Evolutionary conservation across 345 rosid genomes (phyloP), one percentile per base, ranked within the genome.

Genomic region (Carallia brachiata): DNA sequence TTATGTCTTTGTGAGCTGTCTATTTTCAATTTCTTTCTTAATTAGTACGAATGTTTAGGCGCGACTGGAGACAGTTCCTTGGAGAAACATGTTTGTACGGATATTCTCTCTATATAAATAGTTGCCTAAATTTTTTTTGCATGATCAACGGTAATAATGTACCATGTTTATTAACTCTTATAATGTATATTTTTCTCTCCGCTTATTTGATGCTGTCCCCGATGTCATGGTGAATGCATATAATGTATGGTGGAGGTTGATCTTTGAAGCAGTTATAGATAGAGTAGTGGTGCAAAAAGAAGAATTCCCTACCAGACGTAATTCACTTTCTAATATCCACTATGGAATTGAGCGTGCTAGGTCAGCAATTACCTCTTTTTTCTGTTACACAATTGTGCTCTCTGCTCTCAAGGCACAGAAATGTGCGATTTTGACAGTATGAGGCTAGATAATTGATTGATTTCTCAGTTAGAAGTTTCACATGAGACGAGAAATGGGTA

Each of bases 1-100:
- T 94, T 66, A 87, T 87, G 91, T 64, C 87, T 0, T 52, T 73
- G 55, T 89, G 82, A 87, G 64, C 72, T 28, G 37, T 34, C 5
- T 70, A 10, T 71, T 56, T 74, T 64, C 53, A 12, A 36, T 63
- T 40, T 39, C 4, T 13, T 48, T 47, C 52, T 57, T 58, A 12
- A 12, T 44, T 44, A 44, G 3, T 75, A 40, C 63, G 23, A 12
- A 36, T 31, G 39, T 13, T 66, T 53, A 34, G 69, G 58, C 56
- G 28, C 50, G 12, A 10, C 12, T 44, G 50, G 12, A 44, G 50
- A 44, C 50, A 3, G 17, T 44, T 44, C 50, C 13, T 13, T 44
- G 50, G 50, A 44, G 50, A 44, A 44, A 44, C 50, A 44, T 12
- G 5, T 12, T 44, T 44, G 16, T 44, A 12, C 10, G 16, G 50